Conservation (phyloP, 768 basidiomycete genomes). For the Gelatoporia subvermispora region DNA sequence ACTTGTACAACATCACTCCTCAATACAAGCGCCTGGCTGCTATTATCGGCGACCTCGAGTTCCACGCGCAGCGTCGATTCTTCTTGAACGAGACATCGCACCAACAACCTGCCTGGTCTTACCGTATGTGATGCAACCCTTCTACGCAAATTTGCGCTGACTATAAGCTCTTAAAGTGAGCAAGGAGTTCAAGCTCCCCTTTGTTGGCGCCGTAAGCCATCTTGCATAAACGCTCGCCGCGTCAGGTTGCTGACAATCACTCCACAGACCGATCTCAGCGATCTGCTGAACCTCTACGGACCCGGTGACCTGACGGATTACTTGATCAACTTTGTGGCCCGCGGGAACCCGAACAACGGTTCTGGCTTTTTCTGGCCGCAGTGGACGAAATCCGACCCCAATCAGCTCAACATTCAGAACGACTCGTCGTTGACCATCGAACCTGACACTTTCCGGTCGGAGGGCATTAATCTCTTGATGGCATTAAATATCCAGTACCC, state of each 20-base stretch:
- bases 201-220: slow-evolving; percentile 5
- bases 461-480: too few species aligned
- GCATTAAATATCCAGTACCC: too few species aligned
- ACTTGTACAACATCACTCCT: slow-evolving; percentile 43
- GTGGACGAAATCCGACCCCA: slow-evolving; percentile 11
- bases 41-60: slow-evolving; percentile 21
- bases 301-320: slow-evolving; percentile 42
- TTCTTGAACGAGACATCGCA: slow-evolving; percentile 16
- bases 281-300: slow-evolving; percentile 39
- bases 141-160: background rate
- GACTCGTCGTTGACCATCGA: background rate
- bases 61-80: slow-evolving; percentile 23
- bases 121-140: slow-evolving; percentile 4
- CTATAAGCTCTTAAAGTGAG: slow-evolving; percentile 3
- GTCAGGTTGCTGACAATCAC: background rate
- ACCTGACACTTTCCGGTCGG: too few species aligned
- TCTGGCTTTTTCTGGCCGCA: slow-evolving; percentile 12
- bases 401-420: slow-evolving; percentile 14
- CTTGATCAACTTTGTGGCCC: slow-evolving; percentile 39
- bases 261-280: slow-evolving; percentile 37
- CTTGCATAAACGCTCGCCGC: background rate
- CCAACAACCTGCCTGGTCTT: slow-evolving; percentile 16
- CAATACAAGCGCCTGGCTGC: slow-evolving; percentile 27
- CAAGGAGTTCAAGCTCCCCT: slow-evolving; percentile 6
- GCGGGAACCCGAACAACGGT: slow-evolving; percentile 38